Evolutionary conservation across 106 monocot genomes (phyloP).

Genomic region (Dactylorhiza incarnata): DNA sequence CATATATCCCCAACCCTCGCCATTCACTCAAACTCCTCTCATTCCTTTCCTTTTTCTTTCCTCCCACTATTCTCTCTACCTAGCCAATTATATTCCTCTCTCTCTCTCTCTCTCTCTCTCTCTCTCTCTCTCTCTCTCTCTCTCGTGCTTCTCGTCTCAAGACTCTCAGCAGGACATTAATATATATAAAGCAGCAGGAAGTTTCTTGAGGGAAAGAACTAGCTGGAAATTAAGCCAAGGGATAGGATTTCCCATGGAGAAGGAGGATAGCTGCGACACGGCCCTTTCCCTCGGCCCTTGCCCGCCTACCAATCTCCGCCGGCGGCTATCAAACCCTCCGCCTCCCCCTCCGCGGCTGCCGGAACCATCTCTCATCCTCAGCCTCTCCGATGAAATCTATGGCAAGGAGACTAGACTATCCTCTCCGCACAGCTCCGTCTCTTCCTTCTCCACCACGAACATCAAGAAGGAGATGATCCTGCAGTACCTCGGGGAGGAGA

Average conservation of each 20-base stretch:
- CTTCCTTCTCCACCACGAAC: constrained; percentile 36
- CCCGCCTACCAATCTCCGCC: not conserved
- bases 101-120: not conserved
- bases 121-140: not conserved
- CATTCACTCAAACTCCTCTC: constrained; percentile 1
- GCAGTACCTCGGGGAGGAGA: constrained; percentile 8
- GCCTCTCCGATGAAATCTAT: no score
- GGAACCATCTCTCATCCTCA: no score
- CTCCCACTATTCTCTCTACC: not conserved
- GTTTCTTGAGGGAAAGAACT: not conserved
- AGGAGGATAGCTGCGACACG: constrained; percentile 1
- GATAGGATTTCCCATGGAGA: not conserved
- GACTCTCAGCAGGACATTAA: not conserved
- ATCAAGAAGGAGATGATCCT: constrained; percentile 21
- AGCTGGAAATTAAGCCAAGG: not conserved
- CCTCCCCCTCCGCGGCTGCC: no score
- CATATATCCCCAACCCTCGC: not conserved
- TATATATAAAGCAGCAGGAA: no score
- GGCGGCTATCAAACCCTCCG: not conserved
- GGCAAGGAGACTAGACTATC: no score
- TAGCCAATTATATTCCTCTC: not conserved
- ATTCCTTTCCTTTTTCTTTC: not conserved
- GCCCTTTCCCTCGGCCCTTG: constrained; percentile 1
- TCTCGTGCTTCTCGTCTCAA: not conserved
- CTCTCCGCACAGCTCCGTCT: not conserved